Conservation (phyloP, 768 basidiomycete species). For the Glaciozyma antarctica region DNA sequence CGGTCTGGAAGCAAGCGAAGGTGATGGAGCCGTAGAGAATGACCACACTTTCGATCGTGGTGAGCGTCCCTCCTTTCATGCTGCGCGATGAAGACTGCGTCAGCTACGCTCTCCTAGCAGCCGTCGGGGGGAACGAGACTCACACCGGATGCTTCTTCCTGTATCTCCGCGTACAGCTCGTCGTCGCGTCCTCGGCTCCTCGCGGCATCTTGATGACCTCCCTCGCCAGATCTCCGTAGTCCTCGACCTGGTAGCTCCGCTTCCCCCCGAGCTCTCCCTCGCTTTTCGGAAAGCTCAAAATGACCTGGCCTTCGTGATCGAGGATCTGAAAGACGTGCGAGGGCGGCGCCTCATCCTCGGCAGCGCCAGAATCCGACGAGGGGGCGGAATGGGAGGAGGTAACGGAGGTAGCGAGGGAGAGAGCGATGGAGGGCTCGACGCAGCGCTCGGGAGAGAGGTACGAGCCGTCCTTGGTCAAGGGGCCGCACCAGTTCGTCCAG, state of each 20-base stretch:
- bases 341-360: conserved; percentile 10
- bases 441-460: conserved; percentile 21
- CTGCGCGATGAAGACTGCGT: conserved; percentile 1
- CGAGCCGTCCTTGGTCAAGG: conserved; percentile 4
- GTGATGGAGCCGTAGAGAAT: conserved; percentile 32
- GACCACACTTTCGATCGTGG: conserved; percentile 34
- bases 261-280: not conserved
- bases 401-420: conserved; percentile 6
- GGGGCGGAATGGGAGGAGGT: not conserved
- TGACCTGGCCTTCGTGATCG: conserved; percentile 16
- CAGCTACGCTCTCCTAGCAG: no score
- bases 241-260: conserved; percentile 9
- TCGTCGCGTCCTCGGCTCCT: conserved; percentile 21
- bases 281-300: conserved; percentile 21
- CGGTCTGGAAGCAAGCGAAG: conserved; percentile 34
- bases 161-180: conserved; percentile 35
- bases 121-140: not conserved
- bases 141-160: conserved; percentile 34
- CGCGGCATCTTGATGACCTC: conserved; percentile 28
- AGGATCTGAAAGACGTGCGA: conserved; percentile 35
- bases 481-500: conserved; percentile 34
- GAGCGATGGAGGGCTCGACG: conserved; percentile 17
- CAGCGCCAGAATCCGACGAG: not conserved
- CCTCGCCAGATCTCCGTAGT: conserved; percentile 30
- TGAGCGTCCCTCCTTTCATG: conserved; percentile 28